Conservation (phyloP, 169 alveolate genomes). For the Plasmodium vivax region DNA sequence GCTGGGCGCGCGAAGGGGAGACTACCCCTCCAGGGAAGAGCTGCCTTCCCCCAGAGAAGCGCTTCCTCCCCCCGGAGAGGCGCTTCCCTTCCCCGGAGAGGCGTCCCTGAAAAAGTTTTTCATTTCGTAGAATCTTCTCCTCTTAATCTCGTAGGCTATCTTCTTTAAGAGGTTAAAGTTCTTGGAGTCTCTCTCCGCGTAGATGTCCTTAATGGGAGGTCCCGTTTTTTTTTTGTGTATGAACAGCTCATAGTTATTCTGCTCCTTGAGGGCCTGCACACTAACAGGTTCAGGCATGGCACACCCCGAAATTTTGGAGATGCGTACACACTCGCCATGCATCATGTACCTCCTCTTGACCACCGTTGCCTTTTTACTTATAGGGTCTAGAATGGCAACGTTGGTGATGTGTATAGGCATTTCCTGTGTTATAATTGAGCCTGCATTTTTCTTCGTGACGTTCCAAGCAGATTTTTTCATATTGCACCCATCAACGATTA, state of each 20-base stretch:
- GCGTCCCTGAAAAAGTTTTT: slow-evolving; percentile 15
- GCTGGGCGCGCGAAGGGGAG: not conserved
- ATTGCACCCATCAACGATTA: slow-evolving; percentile 91
- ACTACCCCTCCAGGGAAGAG: not conserved
- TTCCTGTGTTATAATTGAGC: slow-evolving; percentile 87
- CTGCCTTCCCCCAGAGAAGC: too few relatives aligned
- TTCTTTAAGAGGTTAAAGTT: slow-evolving; percentile 50
- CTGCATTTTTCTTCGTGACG: slow-evolving; percentile 76
- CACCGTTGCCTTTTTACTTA: slow-evolving; percentile 90
- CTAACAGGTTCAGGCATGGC: slow-evolving; percentile 85
- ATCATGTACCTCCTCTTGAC: slow-evolving; percentile 89
- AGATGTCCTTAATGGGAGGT: slow-evolving; percentile 70
- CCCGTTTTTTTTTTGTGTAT: slow-evolving; percentile 78
- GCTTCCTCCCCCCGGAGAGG: too few relatives aligned
- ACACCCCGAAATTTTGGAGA: slow-evolving; percentile 88
- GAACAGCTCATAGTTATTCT: slow-evolving; percentile 76
- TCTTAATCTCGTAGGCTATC: slow-evolving; percentile 71
- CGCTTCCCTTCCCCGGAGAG: not conserved
- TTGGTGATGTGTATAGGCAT: slow-evolving; percentile 93
- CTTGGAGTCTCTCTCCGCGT: slow-evolving; percentile 78
- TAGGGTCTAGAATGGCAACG: slow-evolving; percentile 92
- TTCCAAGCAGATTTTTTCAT: slow-evolving; percentile 90
- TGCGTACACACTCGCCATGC: slow-evolving; percentile 91
- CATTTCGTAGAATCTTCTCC: slow-evolving; percentile 58
- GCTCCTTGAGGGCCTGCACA: slow-evolving; percentile 73